A percentile compares a stretch with the other conserved stretches of the same genome.
phyloP scores from a whole-genome alignment of 306 rosid species.

The Cicer bijugum region DNA sequence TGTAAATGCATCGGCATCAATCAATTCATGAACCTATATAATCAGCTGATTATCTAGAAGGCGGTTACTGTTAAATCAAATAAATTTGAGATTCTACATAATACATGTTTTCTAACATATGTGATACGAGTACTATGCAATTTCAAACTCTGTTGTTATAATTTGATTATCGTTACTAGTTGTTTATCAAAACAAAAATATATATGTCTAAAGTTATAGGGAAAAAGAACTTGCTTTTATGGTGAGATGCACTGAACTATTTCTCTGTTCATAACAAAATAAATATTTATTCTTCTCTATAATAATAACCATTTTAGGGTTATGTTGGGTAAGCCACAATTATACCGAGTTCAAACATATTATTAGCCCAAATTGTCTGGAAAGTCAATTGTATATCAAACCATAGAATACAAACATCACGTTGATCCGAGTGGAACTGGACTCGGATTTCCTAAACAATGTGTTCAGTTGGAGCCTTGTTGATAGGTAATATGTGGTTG shows the following conservation, averaged over 20 bases:
- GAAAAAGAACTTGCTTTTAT: conserved; percentile 9
- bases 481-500: too few species aligned
- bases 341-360: background rate
- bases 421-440: too few species aligned
- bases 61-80: conserved; percentile 28
- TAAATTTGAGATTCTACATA: conserved; percentile 20
- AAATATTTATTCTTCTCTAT: background rate
- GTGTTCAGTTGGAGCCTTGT: too few species aligned
- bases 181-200: conserved; percentile 11
- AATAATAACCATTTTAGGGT: background rate
- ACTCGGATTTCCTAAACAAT: too few species aligned
- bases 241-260: background rate
- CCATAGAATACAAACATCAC: background rate
- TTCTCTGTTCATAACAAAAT: background rate
- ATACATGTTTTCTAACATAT: conserved; percentile 23
- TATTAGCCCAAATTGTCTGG: background rate
- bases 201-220: background rate
- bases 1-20: background rate
- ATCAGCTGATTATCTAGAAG: conserved; percentile 23
- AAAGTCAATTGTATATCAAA: background rate
- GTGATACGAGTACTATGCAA: conserved; percentile 1
- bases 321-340: background rate
- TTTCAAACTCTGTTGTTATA: conserved; percentile 4
- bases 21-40: conserved; percentile 11
- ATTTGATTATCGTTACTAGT: conserved; percentile 9